Conservation (phyloP, 352 stramenopile genomes). For the Phytophthora colocasiae region DNA sequence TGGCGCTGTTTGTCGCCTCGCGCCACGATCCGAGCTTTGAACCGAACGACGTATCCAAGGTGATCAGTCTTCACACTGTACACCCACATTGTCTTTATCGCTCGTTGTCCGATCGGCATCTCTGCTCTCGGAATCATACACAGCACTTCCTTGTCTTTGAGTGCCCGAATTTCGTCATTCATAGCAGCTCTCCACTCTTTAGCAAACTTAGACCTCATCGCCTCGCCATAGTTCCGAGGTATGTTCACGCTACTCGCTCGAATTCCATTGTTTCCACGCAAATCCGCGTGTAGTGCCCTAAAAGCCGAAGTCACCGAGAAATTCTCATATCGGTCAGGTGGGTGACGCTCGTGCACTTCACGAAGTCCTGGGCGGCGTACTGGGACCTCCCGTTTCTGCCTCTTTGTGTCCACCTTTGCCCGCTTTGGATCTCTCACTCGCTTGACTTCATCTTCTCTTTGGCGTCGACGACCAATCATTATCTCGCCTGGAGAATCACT, state of each 20-base stretch:
- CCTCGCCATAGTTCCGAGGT: background rate
- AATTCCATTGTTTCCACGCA: background rate
- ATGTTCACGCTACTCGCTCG: background rate
- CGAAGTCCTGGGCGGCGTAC: background rate
- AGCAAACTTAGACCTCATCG: background rate
- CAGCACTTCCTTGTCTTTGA: background rate
- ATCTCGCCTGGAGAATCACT: no score
- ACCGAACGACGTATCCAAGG: background rate
- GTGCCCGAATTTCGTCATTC: background rate
- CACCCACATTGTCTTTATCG: conserved; percentile 3
- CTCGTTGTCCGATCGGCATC: background rate
- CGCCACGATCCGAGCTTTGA: background rate
- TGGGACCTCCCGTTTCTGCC: background rate
- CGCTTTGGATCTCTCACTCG: no score
- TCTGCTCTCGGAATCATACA: background rate
- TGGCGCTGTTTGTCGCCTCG: conserved; percentile 9
- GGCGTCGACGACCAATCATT: no score
- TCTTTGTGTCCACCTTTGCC: background rate
- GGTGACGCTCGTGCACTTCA: background rate
- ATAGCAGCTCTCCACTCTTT: background rate
- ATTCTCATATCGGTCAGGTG: background rate
- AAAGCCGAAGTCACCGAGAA: background rate
- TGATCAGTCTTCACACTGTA: background rate
- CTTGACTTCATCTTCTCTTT: no score
- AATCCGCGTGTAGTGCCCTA: background rate